A percentile compares a stretch with the other conserved stretches of the same genome.
phyloP scores from a whole-genome alignment of 108 stramenopile species.

The Nitzschia putrida region DNA sequence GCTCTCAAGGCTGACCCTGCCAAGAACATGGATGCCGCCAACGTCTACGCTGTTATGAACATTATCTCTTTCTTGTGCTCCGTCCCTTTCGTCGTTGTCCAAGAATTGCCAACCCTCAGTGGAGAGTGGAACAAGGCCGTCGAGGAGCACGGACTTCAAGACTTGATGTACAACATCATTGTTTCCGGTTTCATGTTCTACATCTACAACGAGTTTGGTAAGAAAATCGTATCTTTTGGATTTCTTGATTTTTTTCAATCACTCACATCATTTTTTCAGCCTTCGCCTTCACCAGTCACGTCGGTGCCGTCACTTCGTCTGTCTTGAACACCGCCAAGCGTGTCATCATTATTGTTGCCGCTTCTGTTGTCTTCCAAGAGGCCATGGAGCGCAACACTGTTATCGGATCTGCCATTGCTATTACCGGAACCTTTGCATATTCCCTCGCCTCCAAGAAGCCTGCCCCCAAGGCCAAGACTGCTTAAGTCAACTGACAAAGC shows the following conservation, averaged over 20 bases:
- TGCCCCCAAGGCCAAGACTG: constrained; percentile 42
- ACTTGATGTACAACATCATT: constrained; percentile 67
- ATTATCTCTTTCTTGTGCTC: constrained; percentile 88
- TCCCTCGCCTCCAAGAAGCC: constrained; percentile 63
- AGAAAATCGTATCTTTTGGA: background rate
- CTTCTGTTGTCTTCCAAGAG: constrained; percentile 78
- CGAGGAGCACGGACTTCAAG: constrained; percentile 51
- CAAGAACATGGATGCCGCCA: constrained; percentile 96
- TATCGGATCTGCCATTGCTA: constrained; percentile 83
- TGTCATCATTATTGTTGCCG: constrained; percentile 88
- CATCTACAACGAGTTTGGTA: constrained; percentile 90
- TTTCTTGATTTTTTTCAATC: background rate
- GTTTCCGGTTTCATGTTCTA: constrained; percentile 92
- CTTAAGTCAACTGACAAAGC: background rate
- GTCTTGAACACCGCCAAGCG: constrained; percentile 91
- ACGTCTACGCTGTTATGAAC: constrained; percentile 94
- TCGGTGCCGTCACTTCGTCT: constrained; percentile 84
- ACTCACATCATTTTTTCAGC: constrained; percentile 35
- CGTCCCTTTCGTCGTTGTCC: constrained; percentile 84
- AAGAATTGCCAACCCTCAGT: constrained; percentile 65
- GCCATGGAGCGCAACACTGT: constrained; percentile 87
- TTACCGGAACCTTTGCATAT: constrained; percentile 79
- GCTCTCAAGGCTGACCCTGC: constrained; percentile 74
- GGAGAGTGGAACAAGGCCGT: constrained; percentile 69
- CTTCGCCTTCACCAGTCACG: constrained; percentile 86